A percentile compares a stretch with the other conserved stretches of the same genome.
These are phyloP conservation scores for Aurifilum marmelostoma DNA, from an alignment of 2,329 filamentous ascomycete species.

Conservation along the genomic window DNA sequence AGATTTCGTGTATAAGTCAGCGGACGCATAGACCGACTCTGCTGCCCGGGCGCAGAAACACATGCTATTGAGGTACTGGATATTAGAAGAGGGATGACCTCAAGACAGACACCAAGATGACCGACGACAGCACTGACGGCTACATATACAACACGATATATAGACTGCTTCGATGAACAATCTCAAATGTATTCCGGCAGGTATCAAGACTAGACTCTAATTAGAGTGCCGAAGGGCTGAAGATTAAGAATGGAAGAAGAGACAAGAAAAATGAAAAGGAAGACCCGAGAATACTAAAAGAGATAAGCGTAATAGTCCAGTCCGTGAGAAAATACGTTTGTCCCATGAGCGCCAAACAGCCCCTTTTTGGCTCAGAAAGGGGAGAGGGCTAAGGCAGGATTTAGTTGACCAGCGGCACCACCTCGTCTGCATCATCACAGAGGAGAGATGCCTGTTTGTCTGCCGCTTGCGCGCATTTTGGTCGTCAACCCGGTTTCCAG, in stretches of 20 bases:
- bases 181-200: slow-evolving; percentile 41
- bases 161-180: slow-evolving; percentile 20
- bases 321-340: slow-evolving; percentile 43
- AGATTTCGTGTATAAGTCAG: slow-evolving; percentile 49
- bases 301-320: slow-evolving; percentile 47
- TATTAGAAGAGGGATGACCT: background rate
- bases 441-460: slow-evolving; percentile 3
- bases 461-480: slow-evolving; percentile 22
- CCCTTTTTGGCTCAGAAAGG: slow-evolving; percentile 38
- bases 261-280: slow-evolving; percentile 30
- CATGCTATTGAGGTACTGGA: background rate
- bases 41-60: background rate
- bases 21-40: slow-evolving; percentile 16
- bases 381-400: slow-evolving; percentile 36
- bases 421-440: slow-evolving; percentile 21
- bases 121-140: background rate
- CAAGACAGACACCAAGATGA: background rate
- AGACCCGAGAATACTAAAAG: slow-evolving; percentile 46
- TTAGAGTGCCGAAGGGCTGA: slow-evolving; percentile 40
- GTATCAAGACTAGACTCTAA: slow-evolving; percentile 50
- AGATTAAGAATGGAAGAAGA: slow-evolving; percentile 37
- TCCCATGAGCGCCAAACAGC: slow-evolving; percentile 35
- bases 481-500: slow-evolving; percentile 28
- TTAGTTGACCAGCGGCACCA: slow-evolving; percentile 34
- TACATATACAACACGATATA: background rate